A percentile compares a stretch with the other conserved stretches of the same genome.
Conservation (phyloP, 2,329 filamentous ascomycete species). For the Colletotrichum sp. region DNA sequence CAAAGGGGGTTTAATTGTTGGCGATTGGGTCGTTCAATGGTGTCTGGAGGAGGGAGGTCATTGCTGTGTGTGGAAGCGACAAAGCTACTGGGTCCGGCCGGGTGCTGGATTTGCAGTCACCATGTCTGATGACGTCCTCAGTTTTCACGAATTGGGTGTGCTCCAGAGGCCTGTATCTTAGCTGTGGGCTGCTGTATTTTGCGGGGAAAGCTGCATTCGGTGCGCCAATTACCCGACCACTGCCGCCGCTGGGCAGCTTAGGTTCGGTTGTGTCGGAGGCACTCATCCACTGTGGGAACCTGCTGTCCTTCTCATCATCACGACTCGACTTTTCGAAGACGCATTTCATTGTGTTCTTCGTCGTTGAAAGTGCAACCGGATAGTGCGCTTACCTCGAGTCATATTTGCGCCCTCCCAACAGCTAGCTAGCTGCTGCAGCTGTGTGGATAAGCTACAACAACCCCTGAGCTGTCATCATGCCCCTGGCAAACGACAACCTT, state of each 20-base stretch:
- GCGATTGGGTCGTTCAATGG: neutral
- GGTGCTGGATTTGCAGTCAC: conserved; percentile 17
- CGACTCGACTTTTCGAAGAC: neutral
- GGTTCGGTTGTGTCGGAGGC: neutral
- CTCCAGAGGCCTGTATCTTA: neutral
- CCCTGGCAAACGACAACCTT: neutral
- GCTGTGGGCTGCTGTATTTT: conserved; percentile 18
- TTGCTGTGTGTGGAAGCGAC: conserved; percentile 12
- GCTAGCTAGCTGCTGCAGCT: neutral
- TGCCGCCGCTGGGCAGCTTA: neutral
- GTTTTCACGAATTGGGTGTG: conserved; percentile 15
- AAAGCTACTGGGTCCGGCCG: conserved; percentile 6
- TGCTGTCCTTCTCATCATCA: neutral
- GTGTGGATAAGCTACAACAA: neutral
- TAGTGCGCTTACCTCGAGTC: neutral
- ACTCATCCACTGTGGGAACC: neutral
- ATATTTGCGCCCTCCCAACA: neutral
- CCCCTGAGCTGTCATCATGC: neutral
- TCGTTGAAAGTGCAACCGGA: neutral
- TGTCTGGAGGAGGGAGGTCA: conserved; percentile 10
- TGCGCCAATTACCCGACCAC: conserved; percentile 16
- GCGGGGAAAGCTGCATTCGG: conserved; percentile 23
- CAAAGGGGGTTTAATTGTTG: neutral
- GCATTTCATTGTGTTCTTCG: neutral
- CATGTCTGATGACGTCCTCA: conserved; percentile 20